A percentile compares a stretch with the other conserved stretches of the same genome.
Conservation (phyloP, 2,329 filamentous ascomycete genomes). For the Fusarium palustre region DNA sequence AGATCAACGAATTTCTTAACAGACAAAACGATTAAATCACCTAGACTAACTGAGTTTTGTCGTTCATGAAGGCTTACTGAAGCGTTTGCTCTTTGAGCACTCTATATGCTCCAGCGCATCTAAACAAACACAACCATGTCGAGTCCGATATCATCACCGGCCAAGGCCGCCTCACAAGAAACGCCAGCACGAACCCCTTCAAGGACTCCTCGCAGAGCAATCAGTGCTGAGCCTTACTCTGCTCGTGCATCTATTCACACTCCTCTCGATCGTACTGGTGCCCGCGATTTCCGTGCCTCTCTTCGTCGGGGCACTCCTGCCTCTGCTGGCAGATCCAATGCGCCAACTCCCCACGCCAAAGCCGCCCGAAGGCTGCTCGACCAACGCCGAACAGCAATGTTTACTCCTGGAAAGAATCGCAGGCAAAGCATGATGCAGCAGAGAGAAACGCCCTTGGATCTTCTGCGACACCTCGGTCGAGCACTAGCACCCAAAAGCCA, state of each 20-base stretch:
- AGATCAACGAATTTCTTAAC: constrained; percentile 18
- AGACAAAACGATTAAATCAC: no score
- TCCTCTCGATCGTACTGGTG: constrained; percentile 54
- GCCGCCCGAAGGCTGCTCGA: constrained; percentile 70
- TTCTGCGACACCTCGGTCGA: constrained; percentile 66
- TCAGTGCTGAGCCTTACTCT: constrained; percentile 54
- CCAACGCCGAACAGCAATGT: constrained; percentile 67
- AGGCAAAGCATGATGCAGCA: constrained; percentile 68
- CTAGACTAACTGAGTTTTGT: background rate
- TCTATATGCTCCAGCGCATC: constrained; percentile 10
- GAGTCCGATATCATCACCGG: constrained; percentile 28
- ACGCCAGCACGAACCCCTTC: constrained; percentile 38
- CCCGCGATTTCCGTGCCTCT: constrained; percentile 55
- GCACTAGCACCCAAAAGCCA: constrained; percentile 63
- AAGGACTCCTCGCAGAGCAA: constrained; percentile 48
- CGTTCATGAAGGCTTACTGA: background rate
- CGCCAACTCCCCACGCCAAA: constrained; percentile 70
- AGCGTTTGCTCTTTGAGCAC: background rate
- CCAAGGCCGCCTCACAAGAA: constrained; percentile 26
- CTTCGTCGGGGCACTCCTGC: constrained; percentile 58
- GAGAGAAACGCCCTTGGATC: constrained; percentile 66
- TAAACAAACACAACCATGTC: constrained; percentile 35
- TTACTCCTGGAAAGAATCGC: constrained; percentile 69
- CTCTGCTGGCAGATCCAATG: constrained; percentile 58
- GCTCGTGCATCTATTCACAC: constrained; percentile 57